Evolutionary conservation across 1,284 basidiomycete genomes (phyloP).

Genomic region (Trichosporon asahii): DNA sequence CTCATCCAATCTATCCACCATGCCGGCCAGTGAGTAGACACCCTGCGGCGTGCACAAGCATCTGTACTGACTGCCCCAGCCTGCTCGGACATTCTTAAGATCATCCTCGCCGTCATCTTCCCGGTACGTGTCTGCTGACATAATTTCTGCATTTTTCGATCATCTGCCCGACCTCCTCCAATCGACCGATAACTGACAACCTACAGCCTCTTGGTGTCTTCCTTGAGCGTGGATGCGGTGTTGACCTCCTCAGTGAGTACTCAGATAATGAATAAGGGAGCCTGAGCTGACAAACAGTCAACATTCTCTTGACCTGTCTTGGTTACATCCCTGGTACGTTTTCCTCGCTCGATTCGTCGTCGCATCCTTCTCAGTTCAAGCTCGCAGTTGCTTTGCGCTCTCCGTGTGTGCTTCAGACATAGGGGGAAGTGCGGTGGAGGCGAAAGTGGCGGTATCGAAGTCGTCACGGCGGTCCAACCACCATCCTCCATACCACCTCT

Average conservation of each 20-base stretch:
- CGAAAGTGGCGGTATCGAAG: background rate
- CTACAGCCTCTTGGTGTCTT: slow-evolving; percentile 46
- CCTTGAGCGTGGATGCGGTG: slow-evolving; percentile 47
- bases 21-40: slow-evolving; percentile 6
- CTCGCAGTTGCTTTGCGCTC: too few species aligned
- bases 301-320: slow-evolving; percentile 45
- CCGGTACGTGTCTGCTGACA: slow-evolving; percentile 27
- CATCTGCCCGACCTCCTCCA: background rate
- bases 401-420: background rate
- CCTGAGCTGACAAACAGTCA: slow-evolving; percentile 17
- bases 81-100: slow-evolving; percentile 42
- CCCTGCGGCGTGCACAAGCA: background rate
- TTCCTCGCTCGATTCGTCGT: background rate
- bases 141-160: background rate
- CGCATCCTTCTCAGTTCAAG: background rate
- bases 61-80: slow-evolving; percentile 21
- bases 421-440: background rate
- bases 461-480: background rate
- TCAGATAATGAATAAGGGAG: background rate
- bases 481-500: background rate
- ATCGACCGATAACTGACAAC: background rate
- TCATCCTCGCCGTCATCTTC: slow-evolving; percentile 44
- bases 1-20: slow-evolving; percentile 12
- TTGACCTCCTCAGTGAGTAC: slow-evolving; percentile 35
- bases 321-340: slow-evolving; percentile 43